phyloP scores from a whole-genome alignment of 495 filamentous ascomycete genomes.

The Neurospora sp. region DNA sequence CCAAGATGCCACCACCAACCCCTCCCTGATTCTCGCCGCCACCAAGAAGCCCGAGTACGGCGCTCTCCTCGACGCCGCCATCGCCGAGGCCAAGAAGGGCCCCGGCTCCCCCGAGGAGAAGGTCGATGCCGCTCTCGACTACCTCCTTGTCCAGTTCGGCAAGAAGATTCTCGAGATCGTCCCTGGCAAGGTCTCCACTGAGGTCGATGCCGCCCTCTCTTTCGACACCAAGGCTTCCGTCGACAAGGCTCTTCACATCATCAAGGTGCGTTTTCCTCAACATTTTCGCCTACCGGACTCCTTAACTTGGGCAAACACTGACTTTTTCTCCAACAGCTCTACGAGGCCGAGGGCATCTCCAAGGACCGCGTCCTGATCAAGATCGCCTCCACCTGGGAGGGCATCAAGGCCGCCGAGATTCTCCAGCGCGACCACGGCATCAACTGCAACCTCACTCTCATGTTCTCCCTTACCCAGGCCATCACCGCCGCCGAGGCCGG shows the following conservation, averaged over 20 bases:
- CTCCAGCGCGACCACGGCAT: slow-evolving; percentile 88
- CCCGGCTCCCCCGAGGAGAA: slow-evolving; percentile 58
- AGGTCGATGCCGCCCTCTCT: slow-evolving; percentile 94
- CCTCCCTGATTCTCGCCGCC: slow-evolving; percentile 92
- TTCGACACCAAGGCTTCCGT: slow-evolving; percentile 90
- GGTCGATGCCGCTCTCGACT: slow-evolving; percentile 76
- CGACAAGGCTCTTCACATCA: slow-evolving; percentile 94
- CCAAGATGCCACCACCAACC: slow-evolving; percentile 99
- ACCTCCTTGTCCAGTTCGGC: slow-evolving; percentile 94
- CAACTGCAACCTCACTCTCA: slow-evolving; percentile 98
- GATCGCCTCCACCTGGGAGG: slow-evolving; percentile 86
- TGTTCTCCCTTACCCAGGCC: slow-evolving; percentile 95
- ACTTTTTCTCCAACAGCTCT: slow-evolving; percentile 50
- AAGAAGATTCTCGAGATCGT: slow-evolving; percentile 95
- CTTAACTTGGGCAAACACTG: background rate
- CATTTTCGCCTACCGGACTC: background rate
- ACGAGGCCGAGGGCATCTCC: slow-evolving; percentile 79
- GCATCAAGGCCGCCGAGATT: slow-evolving; percentile 92
- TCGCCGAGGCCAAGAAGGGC: slow-evolving; percentile 74
- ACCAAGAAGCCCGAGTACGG: slow-evolving; percentile 98
- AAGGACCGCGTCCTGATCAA: slow-evolving; percentile 93
- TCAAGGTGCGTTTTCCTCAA: slow-evolving; percentile 53
- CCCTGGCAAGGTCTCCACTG: slow-evolving; percentile 95
- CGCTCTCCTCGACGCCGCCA: slow-evolving; percentile 76
- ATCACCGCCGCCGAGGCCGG: slow-evolving; percentile 95